Conservation (phyloP, 495 filamentous ascomycete genomes). For the Lentithecium fluviatile region DNA sequence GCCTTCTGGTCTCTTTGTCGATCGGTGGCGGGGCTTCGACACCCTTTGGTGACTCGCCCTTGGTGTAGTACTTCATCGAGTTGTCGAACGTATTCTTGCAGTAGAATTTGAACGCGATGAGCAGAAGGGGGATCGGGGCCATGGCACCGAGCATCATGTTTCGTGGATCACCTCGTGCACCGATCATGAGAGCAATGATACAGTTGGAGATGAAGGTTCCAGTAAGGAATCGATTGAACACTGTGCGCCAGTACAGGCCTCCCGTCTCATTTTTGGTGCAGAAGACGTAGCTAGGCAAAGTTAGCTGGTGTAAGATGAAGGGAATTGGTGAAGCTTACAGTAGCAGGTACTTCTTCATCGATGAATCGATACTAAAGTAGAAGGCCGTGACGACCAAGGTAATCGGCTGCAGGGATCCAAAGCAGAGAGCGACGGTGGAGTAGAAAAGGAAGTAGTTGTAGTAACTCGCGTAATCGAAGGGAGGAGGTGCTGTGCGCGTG, state of each 20-base stretch:
- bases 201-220: conserved; percentile 75
- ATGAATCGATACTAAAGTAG: conserved; percentile 84
- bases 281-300: conserved; percentile 64
- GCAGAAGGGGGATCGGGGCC: conserved; percentile 73
- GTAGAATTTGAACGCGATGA: conserved; percentile 83
- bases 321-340: conserved; percentile 50
- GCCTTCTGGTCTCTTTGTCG: conserved; percentile 51
- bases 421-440: conserved; percentile 82
- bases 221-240: conserved; percentile 91
- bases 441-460: conserved; percentile 98
- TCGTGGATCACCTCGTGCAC: conserved; percentile 45
- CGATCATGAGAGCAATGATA: conserved; percentile 63
- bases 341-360: conserved; percentile 91
- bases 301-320: conserved; percentile 13
- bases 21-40: conserved; percentile 52
- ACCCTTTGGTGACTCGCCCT: conserved; percentile 56
- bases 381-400: conserved; percentile 86
- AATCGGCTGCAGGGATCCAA: conserved; percentile 82
- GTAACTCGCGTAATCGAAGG: conserved; percentile 94
- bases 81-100: conserved; percentile 75
- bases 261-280: conserved; percentile 95
- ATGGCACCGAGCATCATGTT: conserved; percentile 62
- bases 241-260: conserved; percentile 84
- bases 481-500: conserved; percentile 85
- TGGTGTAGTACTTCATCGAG: conserved; percentile 72